Base-by-base conservation (phyloP, 306 rosid genomes). In the Aeschynomene evenia region DNA sequence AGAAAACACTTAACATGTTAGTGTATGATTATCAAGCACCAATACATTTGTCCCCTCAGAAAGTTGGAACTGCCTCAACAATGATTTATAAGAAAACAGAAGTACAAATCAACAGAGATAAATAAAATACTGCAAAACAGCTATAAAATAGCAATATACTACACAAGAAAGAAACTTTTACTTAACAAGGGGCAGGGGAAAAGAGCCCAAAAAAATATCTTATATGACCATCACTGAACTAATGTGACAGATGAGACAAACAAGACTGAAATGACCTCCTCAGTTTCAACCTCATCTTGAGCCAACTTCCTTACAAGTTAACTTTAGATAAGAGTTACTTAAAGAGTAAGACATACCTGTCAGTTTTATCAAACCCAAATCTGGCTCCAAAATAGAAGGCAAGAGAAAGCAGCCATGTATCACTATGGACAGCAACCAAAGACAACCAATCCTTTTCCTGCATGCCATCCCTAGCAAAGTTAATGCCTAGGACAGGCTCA, bases 401-500 rank as follows among this genome's bases (percentile, higher is more conserved):
- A 77, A 92, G 90, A 55, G 92, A 65, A 74, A 89, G 83, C 56
- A 92, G 82, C 98, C 98, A 92, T 45, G 91, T 80, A 77, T 92
- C 98, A 49, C 96, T 89, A 45, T 92, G 96, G 66, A 89, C 96
- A 63, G 98, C 90, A 48, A 92, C 98, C 66, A 92, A 74, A 68
- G 95, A 83, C 55, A 92, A 51, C 98, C 98, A 92, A 66, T 89
- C 96, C 60, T 86, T 89, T 74, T 85, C 90, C 77, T 80, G 84
- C 98, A 92, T 89, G 51, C 98, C 98, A 80, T 89, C 98, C 85
- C 96, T 84, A 4, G 98, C 95, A 84, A 92, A 92, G 74, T 92
- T 92, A 49, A 92, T 89, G 34, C 98, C 98, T 50, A 92, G 80
- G 7, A 91, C 95, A 66, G 98, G 98, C 84, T 92, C 98, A 3